phyloP scores from a whole-genome alignment of 2,329 filamentous ascomycete species.

The Mariannaea sp. region DNA sequence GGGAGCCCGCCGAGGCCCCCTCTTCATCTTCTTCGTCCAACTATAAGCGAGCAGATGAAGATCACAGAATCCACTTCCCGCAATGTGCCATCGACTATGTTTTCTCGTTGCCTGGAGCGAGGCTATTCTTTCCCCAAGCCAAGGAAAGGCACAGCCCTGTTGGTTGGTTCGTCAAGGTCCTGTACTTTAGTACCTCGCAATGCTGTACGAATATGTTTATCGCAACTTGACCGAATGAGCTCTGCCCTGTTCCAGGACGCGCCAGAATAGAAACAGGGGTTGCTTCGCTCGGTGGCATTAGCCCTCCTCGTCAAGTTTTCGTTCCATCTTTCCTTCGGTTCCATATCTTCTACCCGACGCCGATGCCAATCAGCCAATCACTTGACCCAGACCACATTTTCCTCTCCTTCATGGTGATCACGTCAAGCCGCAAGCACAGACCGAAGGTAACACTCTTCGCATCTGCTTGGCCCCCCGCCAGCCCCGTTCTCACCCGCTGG shows the following conservation, averaged over 20 bases:
- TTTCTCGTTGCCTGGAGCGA: slow-evolving; percentile 25
- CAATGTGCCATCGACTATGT: not conserved
- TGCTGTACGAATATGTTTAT: not conserved
- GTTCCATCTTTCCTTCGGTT: not conserved
- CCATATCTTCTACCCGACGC: not conserved
- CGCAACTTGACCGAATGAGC: not conserved
- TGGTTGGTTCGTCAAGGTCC: slow-evolving; percentile 8
- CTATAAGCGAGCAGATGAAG: too few species aligned
- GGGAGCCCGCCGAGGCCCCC: not conserved
- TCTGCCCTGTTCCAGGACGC: too few species aligned
- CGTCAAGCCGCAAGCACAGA: slow-evolving; percentile 8
- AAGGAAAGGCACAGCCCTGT: slow-evolving; percentile 6
- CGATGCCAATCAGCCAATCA: not conserved
- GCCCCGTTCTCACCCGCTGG: slow-evolving; percentile 15
- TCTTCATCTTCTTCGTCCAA: not conserved
- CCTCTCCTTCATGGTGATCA: not conserved
- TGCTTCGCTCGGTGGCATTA: slow-evolving; percentile 1
- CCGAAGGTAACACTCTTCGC: not conserved
- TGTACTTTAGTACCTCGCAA: not conserved
- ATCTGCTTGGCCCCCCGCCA: not conserved
- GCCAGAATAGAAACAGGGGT: not conserved
- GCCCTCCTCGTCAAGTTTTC: not conserved
- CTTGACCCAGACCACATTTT: not conserved
- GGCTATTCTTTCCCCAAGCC: not conserved
- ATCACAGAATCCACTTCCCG: slow-evolving; percentile 5